Conservation (phyloP, 1,284 basidiomycete species). For the Xerocomus nothofagi region DNA sequence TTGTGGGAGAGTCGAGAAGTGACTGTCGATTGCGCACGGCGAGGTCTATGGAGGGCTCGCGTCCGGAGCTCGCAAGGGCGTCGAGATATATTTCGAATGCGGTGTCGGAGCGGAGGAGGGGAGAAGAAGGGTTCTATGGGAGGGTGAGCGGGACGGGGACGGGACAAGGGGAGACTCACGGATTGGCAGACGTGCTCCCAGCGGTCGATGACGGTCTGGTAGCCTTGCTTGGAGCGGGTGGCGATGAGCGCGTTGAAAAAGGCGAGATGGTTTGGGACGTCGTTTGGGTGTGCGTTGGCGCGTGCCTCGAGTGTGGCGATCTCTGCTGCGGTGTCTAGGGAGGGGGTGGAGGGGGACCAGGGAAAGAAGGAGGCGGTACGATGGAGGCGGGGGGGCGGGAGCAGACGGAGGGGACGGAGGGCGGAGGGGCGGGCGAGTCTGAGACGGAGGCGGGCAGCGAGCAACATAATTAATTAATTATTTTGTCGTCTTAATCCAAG, state of each 20-base stretch:
- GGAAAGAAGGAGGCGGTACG: constrained; percentile 51
- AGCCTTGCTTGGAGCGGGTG: constrained; percentile 63
- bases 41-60: constrained; percentile 55
- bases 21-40: constrained; percentile 69
- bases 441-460: constrained; percentile 3
- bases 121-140: constrained; percentile 60
- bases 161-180: constrained; percentile 45
- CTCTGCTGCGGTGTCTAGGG: constrained; percentile 63
- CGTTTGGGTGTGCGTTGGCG: constrained; percentile 67
- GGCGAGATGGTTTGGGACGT: constrained; percentile 65
- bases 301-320: constrained; percentile 72
- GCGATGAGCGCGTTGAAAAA: constrained; percentile 67
- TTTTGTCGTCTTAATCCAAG: too few species aligned
- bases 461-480: too few species aligned
- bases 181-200: constrained; percentile 83
- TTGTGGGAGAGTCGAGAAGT: constrained; percentile 45
- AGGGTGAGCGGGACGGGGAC: background rate
- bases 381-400: constrained; percentile 10
- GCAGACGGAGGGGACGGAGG: too few species aligned
- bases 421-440: too few species aligned
- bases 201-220: constrained; percentile 68
- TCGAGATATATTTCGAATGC: constrained; percentile 74
- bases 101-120: constrained; percentile 62
- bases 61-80: constrained; percentile 61
- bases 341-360: constrained; percentile 49